Evolutionary conservation across 2,329 filamentous ascomycete genomes (phyloP).

Genomic region (Camillea tinctor): DNA sequence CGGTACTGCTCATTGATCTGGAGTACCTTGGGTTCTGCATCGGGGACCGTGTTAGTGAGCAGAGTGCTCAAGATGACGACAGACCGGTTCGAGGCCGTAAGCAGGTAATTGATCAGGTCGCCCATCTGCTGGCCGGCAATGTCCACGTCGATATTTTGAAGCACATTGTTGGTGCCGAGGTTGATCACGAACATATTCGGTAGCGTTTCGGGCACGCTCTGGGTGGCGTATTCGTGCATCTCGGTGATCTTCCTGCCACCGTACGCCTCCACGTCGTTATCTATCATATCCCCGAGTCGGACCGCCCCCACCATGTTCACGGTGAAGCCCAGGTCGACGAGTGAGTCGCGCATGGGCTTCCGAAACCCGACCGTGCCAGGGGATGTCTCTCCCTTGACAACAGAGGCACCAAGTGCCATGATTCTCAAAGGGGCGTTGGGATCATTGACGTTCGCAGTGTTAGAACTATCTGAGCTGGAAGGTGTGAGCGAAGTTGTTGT

Average conservation of each 20-base stretch:
- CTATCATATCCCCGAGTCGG: conserved; percentile 21
- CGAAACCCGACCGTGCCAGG: conserved; percentile 26
- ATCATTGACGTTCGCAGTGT: neutral
- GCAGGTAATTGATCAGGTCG: conserved; percentile 22
- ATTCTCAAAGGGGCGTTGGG: conserved; percentile 35
- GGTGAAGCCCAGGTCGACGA: conserved; percentile 18
- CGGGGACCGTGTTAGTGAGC: conserved; percentile 21
- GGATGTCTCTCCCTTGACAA: conserved; percentile 25
- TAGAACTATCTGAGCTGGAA: neutral
- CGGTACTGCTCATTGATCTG: conserved; percentile 25
- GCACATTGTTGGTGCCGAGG: conserved; percentile 25
- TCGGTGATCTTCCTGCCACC: conserved; percentile 23
- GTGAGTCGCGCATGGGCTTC: conserved; percentile 22
- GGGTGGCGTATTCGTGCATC: conserved; percentile 23
- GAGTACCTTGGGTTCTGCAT: conserved; percentile 13
- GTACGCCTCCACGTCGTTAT: conserved; percentile 28
- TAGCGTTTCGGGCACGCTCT: conserved; percentile 18
- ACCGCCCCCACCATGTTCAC: conserved; percentile 28
- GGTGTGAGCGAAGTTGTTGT: conserved; percentile 2
- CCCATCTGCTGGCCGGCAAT: conserved; percentile 24
- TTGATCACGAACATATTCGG: conserved; percentile 27
- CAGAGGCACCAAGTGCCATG: conserved; percentile 28
- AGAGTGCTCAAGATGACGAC: conserved; percentile 26
- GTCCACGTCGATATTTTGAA: conserved; percentile 24
- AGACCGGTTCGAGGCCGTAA: conserved; percentile 18